Conservation (phyloP, 495 filamentous ascomycete genomes). For the Penicillium manginii region DNA sequence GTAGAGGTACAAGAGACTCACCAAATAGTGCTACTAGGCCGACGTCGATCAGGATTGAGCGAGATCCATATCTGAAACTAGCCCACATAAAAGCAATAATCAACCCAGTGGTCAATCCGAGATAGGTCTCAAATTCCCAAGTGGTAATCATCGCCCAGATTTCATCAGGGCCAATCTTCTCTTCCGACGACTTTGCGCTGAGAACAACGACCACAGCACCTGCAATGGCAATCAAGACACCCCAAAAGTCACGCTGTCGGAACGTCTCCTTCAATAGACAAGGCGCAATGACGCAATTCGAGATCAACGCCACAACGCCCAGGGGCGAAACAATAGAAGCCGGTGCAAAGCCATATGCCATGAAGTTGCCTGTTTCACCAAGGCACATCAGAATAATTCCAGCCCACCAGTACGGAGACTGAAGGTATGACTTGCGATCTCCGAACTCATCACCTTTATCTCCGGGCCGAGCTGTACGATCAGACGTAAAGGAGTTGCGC, state of each 20-base stretch:
- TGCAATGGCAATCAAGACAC: conserved; percentile 79
- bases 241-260: conserved; percentile 81
- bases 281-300: conserved; percentile 95
- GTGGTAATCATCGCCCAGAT: conserved; percentile 88
- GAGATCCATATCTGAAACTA: conserved; percentile 79
- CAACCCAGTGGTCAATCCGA: conserved; percentile 71
- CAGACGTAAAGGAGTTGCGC: conserved; percentile 42
- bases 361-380: conserved; percentile 95
- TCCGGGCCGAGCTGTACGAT: conserved; percentile 41
- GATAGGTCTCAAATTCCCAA: conserved; percentile 89
- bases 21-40: conserved; percentile 92
- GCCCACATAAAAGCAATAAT: conserved; percentile 78
- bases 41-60: conserved; percentile 89
- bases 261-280: conserved; percentile 89
- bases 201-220: conserved; percentile 93
- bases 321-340: conserved; percentile 97
- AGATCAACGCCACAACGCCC: conserved; percentile 91
- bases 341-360: conserved; percentile 98
- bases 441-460: conserved; percentile 30
- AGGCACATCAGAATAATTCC: conserved; percentile 88
- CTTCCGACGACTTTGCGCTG: conserved; percentile 87
- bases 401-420: conserved; percentile 93
- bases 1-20: conserved; percentile 44
- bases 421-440: conserved; percentile 71
- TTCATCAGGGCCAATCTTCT: conserved; percentile 86